A percentile compares a stretch with the other conserved stretches of the same genome.
These are phyloP conservation scores for Cercospora sojina DNA, from an alignment of 2,329 filamentous ascomycete species.

Conservation along the genomic window DNA sequence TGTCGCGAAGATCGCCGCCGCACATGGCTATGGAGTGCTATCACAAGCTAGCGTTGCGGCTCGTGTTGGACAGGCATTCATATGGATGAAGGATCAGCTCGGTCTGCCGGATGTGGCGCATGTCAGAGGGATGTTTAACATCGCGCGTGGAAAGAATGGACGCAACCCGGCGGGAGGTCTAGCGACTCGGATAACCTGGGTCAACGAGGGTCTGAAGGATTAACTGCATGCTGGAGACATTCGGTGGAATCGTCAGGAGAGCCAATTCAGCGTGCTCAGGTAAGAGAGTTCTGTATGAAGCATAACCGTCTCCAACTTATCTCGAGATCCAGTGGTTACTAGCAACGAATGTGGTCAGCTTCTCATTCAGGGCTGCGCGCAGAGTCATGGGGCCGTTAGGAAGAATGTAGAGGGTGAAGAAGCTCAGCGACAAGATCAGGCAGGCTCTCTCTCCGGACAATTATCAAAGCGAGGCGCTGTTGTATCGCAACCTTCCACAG, in stretches of 20 bases:
- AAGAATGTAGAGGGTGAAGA: no score
- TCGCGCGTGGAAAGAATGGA: background rate
- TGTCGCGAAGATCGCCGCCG: background rate
- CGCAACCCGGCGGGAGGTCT: background rate
- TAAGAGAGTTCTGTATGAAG: background rate
- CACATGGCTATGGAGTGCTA: background rate
- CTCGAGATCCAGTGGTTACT: background rate
- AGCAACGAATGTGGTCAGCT: background rate
- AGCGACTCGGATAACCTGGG: background rate
- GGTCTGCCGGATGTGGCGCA: background rate
- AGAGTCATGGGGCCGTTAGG: background rate
- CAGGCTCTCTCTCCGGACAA: background rate
- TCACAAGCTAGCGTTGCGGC: background rate
- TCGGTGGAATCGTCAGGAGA: background rate
- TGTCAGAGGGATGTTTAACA: background rate
- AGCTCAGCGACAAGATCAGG: background rate
- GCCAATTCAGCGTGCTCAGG: background rate
- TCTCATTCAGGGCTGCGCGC: background rate
- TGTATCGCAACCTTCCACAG: background rate
- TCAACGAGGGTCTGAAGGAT: background rate
- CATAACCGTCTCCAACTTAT: background rate
- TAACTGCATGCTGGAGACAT: background rate
- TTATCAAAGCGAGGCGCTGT: background rate
- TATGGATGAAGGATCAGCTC: background rate
- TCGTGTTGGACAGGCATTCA: background rate